Conservation (phyloP, 352 stramenopile genomes). For the Globisporangium camurandrum region DNA sequence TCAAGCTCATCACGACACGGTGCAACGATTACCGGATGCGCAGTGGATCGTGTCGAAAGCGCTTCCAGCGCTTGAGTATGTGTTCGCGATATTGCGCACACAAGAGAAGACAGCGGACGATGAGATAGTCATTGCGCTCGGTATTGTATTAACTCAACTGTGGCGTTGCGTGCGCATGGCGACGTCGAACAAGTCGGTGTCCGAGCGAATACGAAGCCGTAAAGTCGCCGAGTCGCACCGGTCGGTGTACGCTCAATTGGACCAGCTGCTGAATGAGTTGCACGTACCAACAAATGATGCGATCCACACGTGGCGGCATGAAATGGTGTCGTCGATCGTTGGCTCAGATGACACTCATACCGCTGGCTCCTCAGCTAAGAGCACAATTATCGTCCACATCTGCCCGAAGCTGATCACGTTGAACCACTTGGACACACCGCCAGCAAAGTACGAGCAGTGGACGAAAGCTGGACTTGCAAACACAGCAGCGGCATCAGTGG, state of each 20-base stretch:
- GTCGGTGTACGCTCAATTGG: background rate
- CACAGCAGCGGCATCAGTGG: too few relatives aligned
- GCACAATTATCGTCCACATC: background rate
- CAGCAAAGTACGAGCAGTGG: background rate
- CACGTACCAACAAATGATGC: background rate
- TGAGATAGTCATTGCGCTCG: background rate
- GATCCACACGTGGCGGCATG: background rate
- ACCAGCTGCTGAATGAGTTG: background rate
- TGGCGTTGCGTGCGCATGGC: conserved; percentile 1
- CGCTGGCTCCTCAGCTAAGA: too few relatives aligned
- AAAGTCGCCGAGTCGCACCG: background rate
- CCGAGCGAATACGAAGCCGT: background rate
- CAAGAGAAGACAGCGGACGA: background rate
- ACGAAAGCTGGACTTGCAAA: background rate
- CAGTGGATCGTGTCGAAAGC: conserved; percentile 2
- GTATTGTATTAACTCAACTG: background rate
- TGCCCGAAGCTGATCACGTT: background rate
- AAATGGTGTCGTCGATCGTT: background rate
- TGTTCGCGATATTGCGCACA: background rate
- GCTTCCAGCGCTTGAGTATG: background rate
- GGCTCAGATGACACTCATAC: background rate
- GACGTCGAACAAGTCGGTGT: conserved; percentile 5
- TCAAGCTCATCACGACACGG: background rate
- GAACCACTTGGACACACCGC: background rate
- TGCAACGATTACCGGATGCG: background rate